Conservation (phyloP, 768 basidiomycete genomes). For the Serendipita sp. region DNA sequence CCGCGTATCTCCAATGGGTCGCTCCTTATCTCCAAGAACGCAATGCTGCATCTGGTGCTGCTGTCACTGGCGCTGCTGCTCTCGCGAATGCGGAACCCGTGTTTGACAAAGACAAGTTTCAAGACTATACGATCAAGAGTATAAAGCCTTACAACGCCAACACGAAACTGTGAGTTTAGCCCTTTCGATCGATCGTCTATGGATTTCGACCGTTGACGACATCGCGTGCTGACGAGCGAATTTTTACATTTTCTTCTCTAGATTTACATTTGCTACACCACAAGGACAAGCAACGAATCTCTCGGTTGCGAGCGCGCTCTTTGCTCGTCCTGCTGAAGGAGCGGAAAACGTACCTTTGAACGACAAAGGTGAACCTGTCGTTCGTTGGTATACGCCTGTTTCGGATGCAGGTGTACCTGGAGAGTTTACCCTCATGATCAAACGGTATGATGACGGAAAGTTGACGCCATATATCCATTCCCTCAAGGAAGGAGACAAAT, state of each 20-base stretch:
- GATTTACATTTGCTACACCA: conserved; percentile 69
- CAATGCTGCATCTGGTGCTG: background rate
- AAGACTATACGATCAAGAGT: conserved; percentile 69
- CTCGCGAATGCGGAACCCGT: background rate
- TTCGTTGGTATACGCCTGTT: conserved; percentile 87
- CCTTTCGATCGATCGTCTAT: conserved; percentile 35
- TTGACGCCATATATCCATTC: conserved; percentile 70
- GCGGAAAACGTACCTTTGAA: conserved; percentile 41
- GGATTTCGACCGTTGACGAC: background rate
- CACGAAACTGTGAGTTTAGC: conserved; percentile 28
- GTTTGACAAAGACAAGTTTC: conserved; percentile 57
- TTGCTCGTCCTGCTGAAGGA: conserved; percentile 53
- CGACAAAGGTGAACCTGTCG: conserved; percentile 71
- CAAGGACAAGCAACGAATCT: conserved; percentile 62
- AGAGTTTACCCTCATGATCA: conserved; percentile 66
- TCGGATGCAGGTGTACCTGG: conserved; percentile 61
- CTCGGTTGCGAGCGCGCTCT: conserved; percentile 60
- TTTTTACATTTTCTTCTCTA: conserved; percentile 15
- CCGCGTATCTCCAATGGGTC: background rate
- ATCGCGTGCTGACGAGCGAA: background rate
- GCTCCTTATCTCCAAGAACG: conserved; percentile 6
- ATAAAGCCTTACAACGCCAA: conserved; percentile 29
- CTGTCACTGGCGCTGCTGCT: background rate
- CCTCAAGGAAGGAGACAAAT: conserved; percentile 65
- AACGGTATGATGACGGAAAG: conserved; percentile 68